Percentiles rank a stretch among this genome's conserved stretches.
Evolutionary conservation across 2,329 filamentous ascomycete species (phyloP).

Genomic region (Verticillium nonalfalfae): DNA sequence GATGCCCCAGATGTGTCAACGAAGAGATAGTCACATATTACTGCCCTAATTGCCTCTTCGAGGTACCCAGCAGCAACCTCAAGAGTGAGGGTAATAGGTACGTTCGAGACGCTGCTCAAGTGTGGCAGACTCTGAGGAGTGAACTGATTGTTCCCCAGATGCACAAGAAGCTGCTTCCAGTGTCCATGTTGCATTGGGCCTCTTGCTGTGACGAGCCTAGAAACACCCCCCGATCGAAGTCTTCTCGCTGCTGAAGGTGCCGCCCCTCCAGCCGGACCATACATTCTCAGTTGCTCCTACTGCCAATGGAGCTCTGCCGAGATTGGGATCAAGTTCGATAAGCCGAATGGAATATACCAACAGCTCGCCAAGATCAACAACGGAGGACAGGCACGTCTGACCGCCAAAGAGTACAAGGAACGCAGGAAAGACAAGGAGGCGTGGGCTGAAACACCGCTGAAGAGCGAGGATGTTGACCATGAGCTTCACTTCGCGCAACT

Average conservation of each 20-base stretch:
- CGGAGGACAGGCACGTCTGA: slow-evolving; percentile 45
- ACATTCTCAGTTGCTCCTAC: slow-evolving; percentile 78
- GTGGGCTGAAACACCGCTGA: slow-evolving; percentile 27
- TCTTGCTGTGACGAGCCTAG: slow-evolving; percentile 66
- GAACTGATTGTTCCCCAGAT: slow-evolving; percentile 42
- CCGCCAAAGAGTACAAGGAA: slow-evolving; percentile 44
- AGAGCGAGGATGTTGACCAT: slow-evolving; percentile 45
- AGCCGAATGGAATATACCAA: slow-evolving; percentile 75
- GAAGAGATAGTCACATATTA: slow-evolving; percentile 96
- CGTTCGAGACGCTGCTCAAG: slow-evolving; percentile 13
- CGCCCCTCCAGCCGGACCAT: slow-evolving; percentile 40
- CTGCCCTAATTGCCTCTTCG: slow-evolving; percentile 91
- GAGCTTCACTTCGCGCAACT: slow-evolving; percentile 71
- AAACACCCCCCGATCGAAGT: slow-evolving; percentile 42
- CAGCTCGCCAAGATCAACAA: slow-evolving; percentile 71
- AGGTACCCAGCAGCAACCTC: slow-evolving; percentile 88
- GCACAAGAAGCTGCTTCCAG: slow-evolving; percentile 90
- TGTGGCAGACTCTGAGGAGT: background rate
- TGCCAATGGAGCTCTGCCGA: slow-evolving; percentile 92
- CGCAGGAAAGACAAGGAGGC: slow-evolving; percentile 41
- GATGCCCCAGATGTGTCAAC: slow-evolving; percentile 83
- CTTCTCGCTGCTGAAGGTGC: slow-evolving; percentile 37
- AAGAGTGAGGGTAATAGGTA: slow-evolving; percentile 92
- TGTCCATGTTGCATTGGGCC: slow-evolving; percentile 85
- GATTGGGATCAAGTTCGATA: slow-evolving; percentile 84